Percentiles rank a stretch among this genome's conserved stretches.
Conservation (phyloP, 495 filamentous ascomycete genomes). For the Lophiotrema nucula region DNA sequence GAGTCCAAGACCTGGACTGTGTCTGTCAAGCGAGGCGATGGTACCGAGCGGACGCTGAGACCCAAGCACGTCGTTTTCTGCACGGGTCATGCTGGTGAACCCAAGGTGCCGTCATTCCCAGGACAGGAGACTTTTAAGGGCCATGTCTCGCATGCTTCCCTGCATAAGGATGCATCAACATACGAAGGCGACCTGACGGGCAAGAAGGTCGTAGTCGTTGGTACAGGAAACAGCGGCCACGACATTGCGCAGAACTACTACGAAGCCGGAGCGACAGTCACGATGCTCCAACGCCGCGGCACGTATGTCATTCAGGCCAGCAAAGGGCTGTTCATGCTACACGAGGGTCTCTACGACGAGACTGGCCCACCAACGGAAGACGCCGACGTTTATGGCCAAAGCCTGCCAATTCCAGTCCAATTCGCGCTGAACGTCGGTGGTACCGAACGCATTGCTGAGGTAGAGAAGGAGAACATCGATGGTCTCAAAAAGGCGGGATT, state of each 20-base stretch:
- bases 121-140: constrained; percentile 64
- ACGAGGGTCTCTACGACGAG: constrained; percentile 66
- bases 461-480: constrained; percentile 56
- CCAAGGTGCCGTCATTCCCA: constrained; percentile 60
- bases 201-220: constrained; percentile 74
- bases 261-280: constrained; percentile 74
- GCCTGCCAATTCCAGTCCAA: constrained; percentile 56
- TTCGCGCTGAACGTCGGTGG: constrained; percentile 55
- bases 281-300: constrained; percentile 73
- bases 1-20: constrained; percentile 60
- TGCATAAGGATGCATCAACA: constrained; percentile 47
- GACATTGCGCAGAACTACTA: constrained; percentile 82
- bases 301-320: constrained; percentile 67
- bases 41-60: constrained; percentile 57
- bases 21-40: constrained; percentile 54
- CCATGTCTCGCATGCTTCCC: constrained; percentile 66
- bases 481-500: constrained; percentile 68
- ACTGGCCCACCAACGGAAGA: constrained; percentile 60
- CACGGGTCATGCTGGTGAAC: constrained; percentile 72
- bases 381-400: constrained; percentile 58
- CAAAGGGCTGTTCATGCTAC: constrained; percentile 51
- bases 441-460: constrained; percentile 47
- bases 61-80: constrained; percentile 67
- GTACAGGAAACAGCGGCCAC: constrained; percentile 75
- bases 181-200: constrained; percentile 49